phyloP scores from a whole-genome alignment of 1,284 basidiomycete genomes.

The Sanghuangporus weigelae region DNA sequence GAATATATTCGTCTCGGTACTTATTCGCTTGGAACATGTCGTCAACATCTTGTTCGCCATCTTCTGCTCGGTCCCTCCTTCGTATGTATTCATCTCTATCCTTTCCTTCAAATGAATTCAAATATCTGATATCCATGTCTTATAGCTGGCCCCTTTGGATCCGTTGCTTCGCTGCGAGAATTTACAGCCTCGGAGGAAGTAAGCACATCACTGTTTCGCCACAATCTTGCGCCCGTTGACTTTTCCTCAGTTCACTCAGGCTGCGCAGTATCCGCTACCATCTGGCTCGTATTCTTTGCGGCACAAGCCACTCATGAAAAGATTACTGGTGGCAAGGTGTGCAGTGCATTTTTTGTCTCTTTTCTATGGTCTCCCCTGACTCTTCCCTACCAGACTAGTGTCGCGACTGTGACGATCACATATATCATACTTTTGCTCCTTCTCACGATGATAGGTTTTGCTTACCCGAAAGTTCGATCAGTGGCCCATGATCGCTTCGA shows the following conservation, averaged over 20 bases:
- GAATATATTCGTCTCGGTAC: slow-evolving; percentile 32
- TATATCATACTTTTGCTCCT: slow-evolving; percentile 46
- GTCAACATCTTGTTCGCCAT: slow-evolving; percentile 31
- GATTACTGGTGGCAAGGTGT: slow-evolving; percentile 34
- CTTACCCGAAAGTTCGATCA: slow-evolving; percentile 41
- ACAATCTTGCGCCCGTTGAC: slow-evolving; percentile 12
- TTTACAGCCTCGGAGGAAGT: slow-evolving; percentile 52
- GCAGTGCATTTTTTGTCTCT: neutral
- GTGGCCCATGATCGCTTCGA: slow-evolving; percentile 49
- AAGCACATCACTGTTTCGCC: slow-evolving; percentile 19
- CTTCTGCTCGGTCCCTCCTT: slow-evolving; percentile 28
- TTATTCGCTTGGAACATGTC: slow-evolving; percentile 34
- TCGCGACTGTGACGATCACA: slow-evolving; percentile 45
- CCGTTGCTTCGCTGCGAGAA: slow-evolving; percentile 44
- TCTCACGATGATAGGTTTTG: slow-evolving; percentile 45
- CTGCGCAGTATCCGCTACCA: slow-evolving; percentile 43
- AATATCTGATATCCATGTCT: neutral
- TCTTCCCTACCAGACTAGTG: slow-evolving; percentile 32
- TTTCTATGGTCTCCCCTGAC: neutral
- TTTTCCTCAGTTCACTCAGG: slow-evolving; percentile 44
- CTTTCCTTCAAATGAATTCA: slow-evolving; percentile 22
- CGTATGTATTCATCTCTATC: slow-evolving; percentile 28
- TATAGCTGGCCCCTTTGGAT: slow-evolving; percentile 49
- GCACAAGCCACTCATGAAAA: slow-evolving; percentile 47
- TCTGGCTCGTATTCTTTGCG: slow-evolving; percentile 48